Conservation (phyloP, 169 alveolate species). For the Plasmodium falciparum region DNA sequence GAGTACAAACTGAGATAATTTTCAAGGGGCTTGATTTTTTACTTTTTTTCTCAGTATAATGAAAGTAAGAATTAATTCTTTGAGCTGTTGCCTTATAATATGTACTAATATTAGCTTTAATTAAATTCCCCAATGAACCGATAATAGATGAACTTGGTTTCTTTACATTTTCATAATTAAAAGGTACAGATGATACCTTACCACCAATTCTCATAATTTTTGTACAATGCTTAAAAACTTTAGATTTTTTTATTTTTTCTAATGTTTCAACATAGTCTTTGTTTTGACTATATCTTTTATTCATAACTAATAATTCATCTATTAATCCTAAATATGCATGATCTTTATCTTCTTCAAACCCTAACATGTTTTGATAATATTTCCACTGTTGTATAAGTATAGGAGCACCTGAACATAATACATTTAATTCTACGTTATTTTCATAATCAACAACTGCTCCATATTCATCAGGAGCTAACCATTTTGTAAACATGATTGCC, state of each 20-base stretch:
- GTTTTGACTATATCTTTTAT: conserved; percentile 45
- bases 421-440: conserved; percentile 49
- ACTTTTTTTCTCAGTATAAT: conserved; percentile 31
- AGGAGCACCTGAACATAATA: conserved; percentile 63
- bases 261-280: neutral
- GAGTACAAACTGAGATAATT: conserved; percentile 60
- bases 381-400: conserved; percentile 67
- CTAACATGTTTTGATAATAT: conserved; percentile 38
- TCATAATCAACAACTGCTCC: conserved; percentile 26
- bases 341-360: conserved; percentile 48
- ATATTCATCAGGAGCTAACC: conserved; percentile 59
- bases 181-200: conserved; percentile 49
- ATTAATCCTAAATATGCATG: conserved; percentile 57
- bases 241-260: conserved; percentile 54
- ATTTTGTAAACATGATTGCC: conserved; percentile 49
- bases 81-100: conserved; percentile 38
- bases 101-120: conserved; percentile 39
- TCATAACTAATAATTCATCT: conserved; percentile 55
- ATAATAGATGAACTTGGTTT: conserved; percentile 56
- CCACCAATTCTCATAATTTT: conserved; percentile 67
- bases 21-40: conserved; percentile 26
- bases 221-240: conserved; percentile 63
- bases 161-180: conserved; percentile 70
- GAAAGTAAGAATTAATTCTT: conserved; percentile 52
- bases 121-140: conserved; percentile 71